A percentile compares a stretch with the other conserved stretches of the same genome.
Conservation (phyloP, 768 basidiomycete species). For the Russula sp. region DNA sequence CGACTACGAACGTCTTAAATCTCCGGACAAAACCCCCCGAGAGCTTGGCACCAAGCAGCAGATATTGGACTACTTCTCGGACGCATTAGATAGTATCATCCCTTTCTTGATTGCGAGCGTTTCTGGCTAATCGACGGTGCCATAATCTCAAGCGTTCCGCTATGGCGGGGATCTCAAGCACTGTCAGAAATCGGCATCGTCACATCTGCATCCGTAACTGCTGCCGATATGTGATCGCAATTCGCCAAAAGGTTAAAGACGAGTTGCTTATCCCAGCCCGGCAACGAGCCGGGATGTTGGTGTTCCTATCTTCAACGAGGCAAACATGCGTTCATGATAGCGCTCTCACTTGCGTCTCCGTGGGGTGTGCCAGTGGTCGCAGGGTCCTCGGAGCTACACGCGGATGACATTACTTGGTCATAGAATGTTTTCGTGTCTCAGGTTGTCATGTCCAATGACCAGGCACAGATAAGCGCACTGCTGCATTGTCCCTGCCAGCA, state of each 20-base stretch:
- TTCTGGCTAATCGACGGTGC: constrained; percentile 12
- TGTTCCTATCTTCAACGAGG: constrained; percentile 18
- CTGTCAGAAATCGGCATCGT: constrained; percentile 15
- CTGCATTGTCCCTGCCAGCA: constrained; percentile 18
- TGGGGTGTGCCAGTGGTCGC: constrained; percentile 15
- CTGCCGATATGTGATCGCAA: constrained; percentile 21
- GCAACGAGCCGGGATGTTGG: constrained; percentile 9
- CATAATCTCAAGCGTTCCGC: constrained; percentile 6
- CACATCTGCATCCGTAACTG: constrained; percentile 19
- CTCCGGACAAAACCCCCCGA: constrained; percentile 9
- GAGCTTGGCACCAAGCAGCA: constrained; percentile 8
- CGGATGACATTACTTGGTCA: constrained; percentile 8
- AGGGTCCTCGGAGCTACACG: constrained; percentile 18
- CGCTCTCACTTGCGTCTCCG: constrained; percentile 12
- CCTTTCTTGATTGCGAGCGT: constrained; percentile 8
- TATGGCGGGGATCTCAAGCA: constrained; percentile 19
- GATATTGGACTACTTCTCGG: constrained; percentile 15
- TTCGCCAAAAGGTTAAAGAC: constrained; percentile 26
- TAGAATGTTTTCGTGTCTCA: neutral
- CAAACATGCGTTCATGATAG: constrained; percentile 20
- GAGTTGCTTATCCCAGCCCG: constrained; percentile 16
- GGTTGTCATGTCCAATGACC: constrained; percentile 8
- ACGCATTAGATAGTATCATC: constrained; percentile 21
- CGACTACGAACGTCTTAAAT: constrained; percentile 13
- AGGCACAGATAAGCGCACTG: constrained; percentile 20